A percentile compares a stretch with the other conserved stretches of the same genome.
These are phyloP conservation scores for Globisporangium carolinianum DNA, from an alignment of 352 stramenopile species.

Conservation along the genomic window DNA sequence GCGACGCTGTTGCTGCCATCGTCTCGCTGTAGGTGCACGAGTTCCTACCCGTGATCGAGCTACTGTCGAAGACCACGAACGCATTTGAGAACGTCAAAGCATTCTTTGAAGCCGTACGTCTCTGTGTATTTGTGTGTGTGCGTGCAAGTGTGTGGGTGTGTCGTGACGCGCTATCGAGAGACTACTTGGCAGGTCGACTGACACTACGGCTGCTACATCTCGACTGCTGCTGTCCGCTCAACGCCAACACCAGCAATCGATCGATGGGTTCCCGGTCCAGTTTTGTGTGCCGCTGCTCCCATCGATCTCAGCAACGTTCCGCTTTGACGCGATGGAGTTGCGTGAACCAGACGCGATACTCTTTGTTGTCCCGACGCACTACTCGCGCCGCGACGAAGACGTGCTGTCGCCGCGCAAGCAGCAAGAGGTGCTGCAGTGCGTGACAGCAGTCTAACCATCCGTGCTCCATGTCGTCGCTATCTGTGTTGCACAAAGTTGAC, in stretches of 20 bases:
- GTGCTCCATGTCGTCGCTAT: neutral
- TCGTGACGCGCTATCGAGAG: neutral
- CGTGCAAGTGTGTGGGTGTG: neutral
- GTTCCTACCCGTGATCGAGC: slow-evolving; percentile 60
- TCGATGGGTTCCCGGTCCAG: slow-evolving; percentile 58
- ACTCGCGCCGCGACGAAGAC: slow-evolving; percentile 27
- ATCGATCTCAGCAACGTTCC: slow-evolving; percentile 53
- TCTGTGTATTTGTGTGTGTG: neutral
- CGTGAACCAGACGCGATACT: slow-evolving; percentile 18
- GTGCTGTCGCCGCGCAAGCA: slow-evolving; percentile 49
- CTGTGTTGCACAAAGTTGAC: too few relatives aligned
- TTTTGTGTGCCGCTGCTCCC: slow-evolving; percentile 65
- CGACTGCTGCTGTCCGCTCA: neutral
- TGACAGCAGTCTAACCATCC: slow-evolving; percentile 28
- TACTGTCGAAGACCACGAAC: slow-evolving; percentile 60
- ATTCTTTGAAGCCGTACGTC: slow-evolving; percentile 49
- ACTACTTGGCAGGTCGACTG: neutral
- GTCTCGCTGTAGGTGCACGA: slow-evolving; percentile 27
- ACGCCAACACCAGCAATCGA: slow-evolving; percentile 19
- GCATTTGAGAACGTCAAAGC: slow-evolving; percentile 53
- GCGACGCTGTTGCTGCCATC: neutral
- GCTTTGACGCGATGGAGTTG: slow-evolving; percentile 43
- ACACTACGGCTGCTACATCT: neutral
- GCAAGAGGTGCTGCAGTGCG: slow-evolving; percentile 50
- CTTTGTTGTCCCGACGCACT: slow-evolving; percentile 31